These are phyloP conservation scores for Cladosporium sp. DNA, from an alignment of 2,329 filamentous ascomycete species.

Conservation along the genomic window DNA sequence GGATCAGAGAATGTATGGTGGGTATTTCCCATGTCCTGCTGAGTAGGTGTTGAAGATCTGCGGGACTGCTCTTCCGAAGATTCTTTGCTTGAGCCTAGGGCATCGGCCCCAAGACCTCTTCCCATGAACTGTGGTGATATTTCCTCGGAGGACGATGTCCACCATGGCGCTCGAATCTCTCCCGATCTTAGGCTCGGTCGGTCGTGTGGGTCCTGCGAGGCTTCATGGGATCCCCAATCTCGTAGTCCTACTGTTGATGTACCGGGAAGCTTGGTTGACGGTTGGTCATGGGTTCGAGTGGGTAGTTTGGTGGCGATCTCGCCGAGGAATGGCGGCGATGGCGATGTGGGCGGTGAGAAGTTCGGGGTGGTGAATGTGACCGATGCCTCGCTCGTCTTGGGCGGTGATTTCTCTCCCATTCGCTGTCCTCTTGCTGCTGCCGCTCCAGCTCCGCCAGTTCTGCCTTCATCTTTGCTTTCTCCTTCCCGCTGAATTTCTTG, in stretches of 20 bases:
- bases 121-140: conserved; percentile 31
- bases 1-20: too few species aligned
- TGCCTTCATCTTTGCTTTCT: conserved; percentile 21
- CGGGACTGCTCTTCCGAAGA: neutral
- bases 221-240: conserved; percentile 9
- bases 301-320: conserved; percentile 18
- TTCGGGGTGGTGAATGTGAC: conserved; percentile 23
- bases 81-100: conserved; percentile 10
- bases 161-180: conserved; percentile 25
- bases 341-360: conserved; percentile 18
- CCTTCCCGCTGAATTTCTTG: conserved; percentile 30
- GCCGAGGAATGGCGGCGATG: conserved; percentile 19
- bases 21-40: neutral
- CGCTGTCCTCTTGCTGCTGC: conserved; percentile 19
- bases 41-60: neutral
- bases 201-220: conserved; percentile 13
- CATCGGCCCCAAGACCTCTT: conserved; percentile 27
- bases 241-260: conserved; percentile 19
- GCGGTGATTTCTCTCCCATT: conserved; percentile 18
- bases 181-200: conserved; percentile 24
- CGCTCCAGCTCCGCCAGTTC: conserved; percentile 22
- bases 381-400: conserved; percentile 20
- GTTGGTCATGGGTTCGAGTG: conserved; percentile 9
- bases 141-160: conserved; percentile 25
- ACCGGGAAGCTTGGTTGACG: neutral